Evolutionary conservation across 75 land plant species (phyloP).

Genomic region (Azolla pinnata): DNA sequence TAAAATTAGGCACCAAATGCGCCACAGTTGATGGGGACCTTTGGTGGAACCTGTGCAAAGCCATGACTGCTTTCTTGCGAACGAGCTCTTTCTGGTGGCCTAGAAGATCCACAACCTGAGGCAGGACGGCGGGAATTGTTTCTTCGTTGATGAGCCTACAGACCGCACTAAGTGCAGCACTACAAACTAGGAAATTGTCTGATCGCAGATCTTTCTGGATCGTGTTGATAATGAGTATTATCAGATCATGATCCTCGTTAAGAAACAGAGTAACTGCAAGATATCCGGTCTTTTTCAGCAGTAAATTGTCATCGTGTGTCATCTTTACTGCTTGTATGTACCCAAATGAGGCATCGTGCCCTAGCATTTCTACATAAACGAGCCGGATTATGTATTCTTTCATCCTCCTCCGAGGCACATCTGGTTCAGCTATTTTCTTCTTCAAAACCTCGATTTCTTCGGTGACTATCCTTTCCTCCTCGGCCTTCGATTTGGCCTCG

Average conservation of each 20-base stretch:
- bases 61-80: slow-evolving; percentile 96
- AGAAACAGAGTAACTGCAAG: slow-evolving; percentile 85
- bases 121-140: slow-evolving; percentile 92
- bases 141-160: slow-evolving; percentile 93
- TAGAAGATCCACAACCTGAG: slow-evolving; percentile 83
- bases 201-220: slow-evolving; percentile 94
- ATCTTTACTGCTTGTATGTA: slow-evolving; percentile 96
- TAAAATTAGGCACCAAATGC: slow-evolving; percentile 65
- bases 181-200: slow-evolving; percentile 88
- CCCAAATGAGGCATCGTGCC: slow-evolving; percentile 94
- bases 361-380: slow-evolving; percentile 92
- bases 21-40: slow-evolving; percentile 62
- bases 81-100: slow-evolving; percentile 74
- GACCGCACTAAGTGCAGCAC: slow-evolving; percentile 80
- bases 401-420: slow-evolving; percentile 79
- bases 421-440: slow-evolving; percentile 68
- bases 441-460: slow-evolving; percentile 75
- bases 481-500: slow-evolving; percentile 91
- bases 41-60: slow-evolving; percentile 84
- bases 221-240: slow-evolving; percentile 86
- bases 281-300: slow-evolving; percentile 77
- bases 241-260: slow-evolving; percentile 89
- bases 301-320: slow-evolving; percentile 79
- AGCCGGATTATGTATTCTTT: slow-evolving; percentile 93
- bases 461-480: slow-evolving; percentile 80